A percentile compares a stretch with the other conserved stretches of the same genome.
Conservation (phyloP, 1,284 basidiomycete genomes). For the Agaricales sp. region DNA sequence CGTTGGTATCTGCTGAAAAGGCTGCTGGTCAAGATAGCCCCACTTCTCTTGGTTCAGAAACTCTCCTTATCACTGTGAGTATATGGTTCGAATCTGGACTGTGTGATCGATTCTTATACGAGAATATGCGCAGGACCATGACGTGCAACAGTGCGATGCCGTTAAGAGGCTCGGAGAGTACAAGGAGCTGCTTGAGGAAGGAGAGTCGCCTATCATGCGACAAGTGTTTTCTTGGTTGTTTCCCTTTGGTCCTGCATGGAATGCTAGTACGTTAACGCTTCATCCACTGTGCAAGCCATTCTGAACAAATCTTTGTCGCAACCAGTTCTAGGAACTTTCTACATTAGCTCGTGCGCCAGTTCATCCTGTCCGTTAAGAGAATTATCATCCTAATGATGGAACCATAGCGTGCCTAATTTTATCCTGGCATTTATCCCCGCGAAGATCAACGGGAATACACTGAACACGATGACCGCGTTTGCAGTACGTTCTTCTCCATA, state of each 20-base stretch:
- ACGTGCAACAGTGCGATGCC: constrained; percentile 39
- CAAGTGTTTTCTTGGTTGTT: constrained; percentile 72
- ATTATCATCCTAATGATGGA: constrained; percentile 12
- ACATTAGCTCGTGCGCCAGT: constrained; percentile 77
- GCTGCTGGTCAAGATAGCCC: background rate
- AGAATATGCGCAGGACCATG: constrained; percentile 38
- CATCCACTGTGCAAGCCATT: constrained; percentile 6
- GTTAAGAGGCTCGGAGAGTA: constrained; percentile 48
- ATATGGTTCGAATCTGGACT: no score
- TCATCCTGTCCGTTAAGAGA: constrained; percentile 11
- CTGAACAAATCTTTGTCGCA: constrained; percentile 18
- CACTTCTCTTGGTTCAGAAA: background rate
- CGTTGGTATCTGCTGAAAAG: background rate
- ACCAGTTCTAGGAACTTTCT: constrained; percentile 72
- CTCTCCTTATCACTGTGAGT: constrained; percentile 1
- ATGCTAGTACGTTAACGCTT: constrained; percentile 20
- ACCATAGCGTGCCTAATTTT: constrained; percentile 76
- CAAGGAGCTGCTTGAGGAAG: constrained; percentile 47
- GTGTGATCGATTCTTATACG: no score
- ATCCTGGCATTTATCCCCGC: constrained; percentile 86
- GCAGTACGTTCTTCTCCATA: constrained; percentile 39
- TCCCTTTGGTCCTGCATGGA: constrained; percentile 82
- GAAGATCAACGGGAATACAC: constrained; percentile 69
- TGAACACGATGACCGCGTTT: constrained; percentile 88
- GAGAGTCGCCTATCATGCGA: constrained; percentile 63